phyloP scores from a whole-genome alignment of 148 eudicot genomes.

The Amaranthus cruentus region DNA sequence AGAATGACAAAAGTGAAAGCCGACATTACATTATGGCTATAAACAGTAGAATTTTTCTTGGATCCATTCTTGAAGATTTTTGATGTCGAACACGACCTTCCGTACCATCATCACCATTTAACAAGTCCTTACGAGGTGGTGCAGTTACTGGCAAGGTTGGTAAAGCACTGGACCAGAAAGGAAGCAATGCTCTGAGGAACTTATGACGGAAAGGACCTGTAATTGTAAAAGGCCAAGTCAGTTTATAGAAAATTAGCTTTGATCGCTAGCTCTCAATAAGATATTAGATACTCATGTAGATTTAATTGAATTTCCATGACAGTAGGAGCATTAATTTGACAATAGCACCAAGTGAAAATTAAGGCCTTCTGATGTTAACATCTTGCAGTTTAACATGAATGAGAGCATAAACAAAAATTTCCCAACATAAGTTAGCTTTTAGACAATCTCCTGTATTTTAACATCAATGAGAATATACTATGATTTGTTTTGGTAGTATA shows the following conservation, averaged over 20 bases:
- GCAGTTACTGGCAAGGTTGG: slow-evolving; percentile 94
- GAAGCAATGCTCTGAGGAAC: slow-evolving; percentile 72
- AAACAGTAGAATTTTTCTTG: slow-evolving; percentile 84
- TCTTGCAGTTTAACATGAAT: too few species aligned
- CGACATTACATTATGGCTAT: slow-evolving; percentile 84
- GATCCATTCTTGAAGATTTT: slow-evolving; percentile 87
- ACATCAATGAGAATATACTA: too few species aligned
- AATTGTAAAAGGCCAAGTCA: slow-evolving; percentile 7
- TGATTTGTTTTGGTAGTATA: too few species aligned
- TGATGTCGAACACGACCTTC: slow-evolving; percentile 70
- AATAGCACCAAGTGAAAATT: too few species aligned
- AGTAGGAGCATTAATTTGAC: too few species aligned
- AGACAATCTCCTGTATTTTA: too few species aligned
- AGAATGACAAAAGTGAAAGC: neutral
- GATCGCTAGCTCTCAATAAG: too few species aligned
- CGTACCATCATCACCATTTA: slow-evolving; percentile 60
- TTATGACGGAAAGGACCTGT: slow-evolving; percentile 82
- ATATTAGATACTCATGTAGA: too few species aligned
- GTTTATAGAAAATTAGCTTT: neutral
- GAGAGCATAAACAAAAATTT: too few species aligned
- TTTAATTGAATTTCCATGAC: too few species aligned
- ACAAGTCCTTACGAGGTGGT: slow-evolving; percentile 68
- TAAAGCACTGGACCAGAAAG: slow-evolving; percentile 90
- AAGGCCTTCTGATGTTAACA: too few species aligned
- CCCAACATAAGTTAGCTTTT: too few species aligned